phyloP scores from a whole-genome alignment of 345 rosid species.

The Bretschneidera sinensis region DNA sequence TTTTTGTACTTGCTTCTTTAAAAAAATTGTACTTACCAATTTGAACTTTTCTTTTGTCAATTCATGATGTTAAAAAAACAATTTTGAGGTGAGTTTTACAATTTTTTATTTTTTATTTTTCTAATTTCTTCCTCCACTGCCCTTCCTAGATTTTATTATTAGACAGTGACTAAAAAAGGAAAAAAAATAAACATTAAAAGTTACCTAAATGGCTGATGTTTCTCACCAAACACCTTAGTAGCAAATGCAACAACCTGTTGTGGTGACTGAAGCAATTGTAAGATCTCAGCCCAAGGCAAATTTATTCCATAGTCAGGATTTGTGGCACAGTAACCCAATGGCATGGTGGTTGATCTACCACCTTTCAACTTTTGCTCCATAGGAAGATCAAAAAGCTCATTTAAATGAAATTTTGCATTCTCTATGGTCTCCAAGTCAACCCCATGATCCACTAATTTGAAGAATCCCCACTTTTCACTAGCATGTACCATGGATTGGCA shows the following conservation, averaged over 20 bases:
- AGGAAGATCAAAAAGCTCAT: background rate
- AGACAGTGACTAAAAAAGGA: too few relatives aligned
- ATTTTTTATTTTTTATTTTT: too few relatives aligned
- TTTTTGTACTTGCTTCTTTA: too few relatives aligned
- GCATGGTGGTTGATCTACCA: background rate
- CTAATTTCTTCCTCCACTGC: too few relatives aligned
- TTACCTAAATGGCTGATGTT: slow-evolving; percentile 11
- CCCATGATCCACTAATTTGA: slow-evolving; percentile 3
- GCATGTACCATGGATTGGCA: slow-evolving; percentile 3
- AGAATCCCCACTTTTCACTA: slow-evolving; percentile 3
- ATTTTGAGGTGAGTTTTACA: too few relatives aligned
- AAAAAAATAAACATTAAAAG: background rate
- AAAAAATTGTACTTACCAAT: too few relatives aligned
- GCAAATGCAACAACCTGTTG: background rate
- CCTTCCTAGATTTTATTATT: too few relatives aligned
- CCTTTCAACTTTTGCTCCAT: slow-evolving; percentile 9
- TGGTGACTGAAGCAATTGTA: slow-evolving; percentile 3
- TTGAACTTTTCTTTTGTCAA: too few relatives aligned
- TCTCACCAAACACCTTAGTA: background rate
- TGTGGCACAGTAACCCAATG: slow-evolving; percentile 5
- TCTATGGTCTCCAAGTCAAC: background rate
- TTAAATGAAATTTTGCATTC: background rate
- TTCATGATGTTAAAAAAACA: too few relatives aligned
- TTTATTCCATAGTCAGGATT: background rate
- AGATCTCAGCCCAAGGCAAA: slow-evolving; percentile 5